Percentiles rank a stretch among this genome's conserved stretches.
Evolutionary conservation across 2,329 filamentous ascomycete genomes (phyloP).

Genomic region (Colletotrichum agaves): DNA sequence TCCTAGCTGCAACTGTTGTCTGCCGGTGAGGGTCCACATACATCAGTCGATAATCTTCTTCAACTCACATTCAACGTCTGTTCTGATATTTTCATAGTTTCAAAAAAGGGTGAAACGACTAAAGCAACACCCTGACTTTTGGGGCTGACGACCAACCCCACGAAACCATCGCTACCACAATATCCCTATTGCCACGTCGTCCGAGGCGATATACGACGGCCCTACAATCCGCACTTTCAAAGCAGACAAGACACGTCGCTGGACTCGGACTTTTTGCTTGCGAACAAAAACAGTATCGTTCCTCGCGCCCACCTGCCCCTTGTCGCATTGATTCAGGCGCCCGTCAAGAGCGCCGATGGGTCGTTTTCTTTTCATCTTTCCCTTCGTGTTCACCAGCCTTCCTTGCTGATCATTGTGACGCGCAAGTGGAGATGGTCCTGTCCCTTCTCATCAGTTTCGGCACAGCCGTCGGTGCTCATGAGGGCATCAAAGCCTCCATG

Average conservation of each 20-base stretch:
- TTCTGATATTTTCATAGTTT: constrained; percentile 20
- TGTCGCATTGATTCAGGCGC: constrained; percentile 4
- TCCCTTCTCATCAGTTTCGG: constrained; percentile 53
- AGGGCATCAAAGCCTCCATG: constrained; percentile 59
- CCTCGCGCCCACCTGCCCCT: background rate
- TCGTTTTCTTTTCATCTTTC: background rate
- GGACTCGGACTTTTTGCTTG: background rate
- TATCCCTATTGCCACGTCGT: background rate
- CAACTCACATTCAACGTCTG: constrained; percentile 11
- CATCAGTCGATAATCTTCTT: constrained; percentile 28
- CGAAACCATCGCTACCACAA: constrained; percentile 9
- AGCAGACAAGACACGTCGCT: constrained; percentile 8
- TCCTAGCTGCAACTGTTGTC: background rate
- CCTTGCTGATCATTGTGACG: background rate
- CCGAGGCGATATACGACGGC: background rate
- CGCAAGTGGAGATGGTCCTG: constrained; percentile 40
- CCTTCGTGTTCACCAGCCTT: background rate
- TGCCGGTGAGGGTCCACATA: constrained; percentile 16
- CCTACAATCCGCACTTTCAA: background rate
- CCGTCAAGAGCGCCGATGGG: background rate
- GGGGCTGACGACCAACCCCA: background rate
- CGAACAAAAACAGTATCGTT: background rate
- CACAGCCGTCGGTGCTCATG: constrained; percentile 57
- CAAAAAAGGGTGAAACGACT: constrained; percentile 19
- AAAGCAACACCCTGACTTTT: constrained; percentile 15